A percentile compares a stretch with the other conserved stretches of the same genome.
phyloP scores from a whole-genome alignment of 2,329 filamentous ascomycete genomes.

The Neopestalotiopsis rosae region DNA sequence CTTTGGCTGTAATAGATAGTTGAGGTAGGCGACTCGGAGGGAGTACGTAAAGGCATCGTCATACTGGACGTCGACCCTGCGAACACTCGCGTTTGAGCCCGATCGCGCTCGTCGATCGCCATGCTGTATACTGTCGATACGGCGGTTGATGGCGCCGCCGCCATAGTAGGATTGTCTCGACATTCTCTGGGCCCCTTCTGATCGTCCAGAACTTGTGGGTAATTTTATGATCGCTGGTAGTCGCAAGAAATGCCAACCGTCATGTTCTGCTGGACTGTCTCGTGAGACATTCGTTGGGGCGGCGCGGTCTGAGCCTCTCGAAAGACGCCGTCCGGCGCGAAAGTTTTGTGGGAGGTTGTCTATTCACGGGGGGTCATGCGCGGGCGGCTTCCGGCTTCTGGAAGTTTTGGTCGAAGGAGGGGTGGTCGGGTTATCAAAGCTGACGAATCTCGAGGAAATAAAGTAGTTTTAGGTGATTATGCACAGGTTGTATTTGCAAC shows the following conservation, averaged over 20 bases:
- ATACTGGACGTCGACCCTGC: conserved; percentile 57
- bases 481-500: conserved; percentile 10
- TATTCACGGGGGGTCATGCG: not conserved
- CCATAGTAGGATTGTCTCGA: conserved; percentile 52
- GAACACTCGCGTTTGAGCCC: conserved; percentile 49
- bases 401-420: not conserved
- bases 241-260: not conserved
- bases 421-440: not conserved
- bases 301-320: not conserved
- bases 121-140: conserved; percentile 49
- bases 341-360: not conserved
- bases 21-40: conserved; percentile 86
- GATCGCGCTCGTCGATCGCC: conserved; percentile 47
- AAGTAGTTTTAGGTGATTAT: not conserved
- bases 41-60: conserved; percentile 93
- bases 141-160: conserved; percentile 43
- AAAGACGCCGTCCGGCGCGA: not conserved
- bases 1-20: conserved; percentile 91
- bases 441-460: not conserved
- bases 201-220: not conserved
- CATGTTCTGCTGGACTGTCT: not conserved
- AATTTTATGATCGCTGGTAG: not conserved
- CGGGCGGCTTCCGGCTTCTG: not conserved
- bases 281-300: not conserved
- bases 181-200: conserved; percentile 41